Percentiles rank a stretch among this genome's conserved stretches.
phyloP scores from a whole-genome alignment of 768 basidiomycete species.

The Lyophyllum atratum region DNA sequence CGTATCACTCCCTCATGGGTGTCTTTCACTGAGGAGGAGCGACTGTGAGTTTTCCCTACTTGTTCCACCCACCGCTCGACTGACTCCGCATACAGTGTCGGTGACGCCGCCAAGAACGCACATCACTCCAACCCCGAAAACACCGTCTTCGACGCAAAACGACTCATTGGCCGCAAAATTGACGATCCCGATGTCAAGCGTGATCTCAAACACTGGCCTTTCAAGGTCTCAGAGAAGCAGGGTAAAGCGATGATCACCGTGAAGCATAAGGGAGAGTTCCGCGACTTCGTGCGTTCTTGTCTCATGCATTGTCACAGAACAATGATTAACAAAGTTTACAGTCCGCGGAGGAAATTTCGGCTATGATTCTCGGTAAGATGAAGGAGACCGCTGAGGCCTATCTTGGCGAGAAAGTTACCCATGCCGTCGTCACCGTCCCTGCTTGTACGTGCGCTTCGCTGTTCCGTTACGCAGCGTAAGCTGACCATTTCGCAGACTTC shows the following conservation, averaged over 20 bases:
- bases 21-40: slow-evolving; percentile 76
- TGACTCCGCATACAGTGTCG: slow-evolving; percentile 54
- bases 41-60: slow-evolving; percentile 47
- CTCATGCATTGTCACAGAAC: background rate
- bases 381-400: slow-evolving; percentile 99
- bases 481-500: slow-evolving; percentile 61
- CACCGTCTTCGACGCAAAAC: slow-evolving; percentile 96
- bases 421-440: slow-evolving; percentile 97
- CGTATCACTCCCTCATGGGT: slow-evolving; percentile 92
- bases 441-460: slow-evolving; percentile 61
- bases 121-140: slow-evolving; percentile 90
- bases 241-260: slow-evolving; percentile 84
- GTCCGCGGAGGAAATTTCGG: slow-evolving; percentile 93
- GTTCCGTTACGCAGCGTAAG: background rate
- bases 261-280: slow-evolving; percentile 73
- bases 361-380: slow-evolving; percentile 97
- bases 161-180: slow-evolving; percentile 86
- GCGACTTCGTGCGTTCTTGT: slow-evolving; percentile 73
- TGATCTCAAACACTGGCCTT: slow-evolving; percentile 92
- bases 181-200: slow-evolving; percentile 80
- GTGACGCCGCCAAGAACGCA: slow-evolving; percentile 96
- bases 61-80: slow-evolving; percentile 22
- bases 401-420: slow-evolving; percentile 93
- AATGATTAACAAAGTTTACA: slow-evolving; percentile 25
- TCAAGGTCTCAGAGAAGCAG: slow-evolving; percentile 74